phyloP scores from a whole-genome alignment of 2,329 filamentous ascomycete genomes.

The Sclerotinia sclerotiorum region DNA sequence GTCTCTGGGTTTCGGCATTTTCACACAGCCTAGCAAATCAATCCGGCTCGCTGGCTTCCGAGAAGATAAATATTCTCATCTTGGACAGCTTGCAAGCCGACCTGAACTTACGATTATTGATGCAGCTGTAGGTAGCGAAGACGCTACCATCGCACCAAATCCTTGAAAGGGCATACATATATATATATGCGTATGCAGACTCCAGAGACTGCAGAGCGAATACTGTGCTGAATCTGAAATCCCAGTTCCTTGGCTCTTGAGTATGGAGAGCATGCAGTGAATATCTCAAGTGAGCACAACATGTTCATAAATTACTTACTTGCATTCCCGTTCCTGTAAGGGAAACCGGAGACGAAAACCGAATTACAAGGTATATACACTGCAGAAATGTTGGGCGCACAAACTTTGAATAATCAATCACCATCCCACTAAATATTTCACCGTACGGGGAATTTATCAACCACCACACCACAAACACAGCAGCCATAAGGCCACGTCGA shows the following conservation, averaged over 20 bases:
- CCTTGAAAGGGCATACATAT: neutral
- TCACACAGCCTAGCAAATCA: neutral
- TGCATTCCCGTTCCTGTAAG: neutral
- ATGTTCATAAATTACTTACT: neutral
- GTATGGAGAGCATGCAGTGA: neutral
- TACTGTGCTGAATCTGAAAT: conserved; percentile 8
- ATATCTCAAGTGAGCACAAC: neutral
- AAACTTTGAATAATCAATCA: neutral
- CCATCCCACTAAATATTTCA: neutral
- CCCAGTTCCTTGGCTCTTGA: conserved; percentile 9
- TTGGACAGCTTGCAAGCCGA: neutral
- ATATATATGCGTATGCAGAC: no score
- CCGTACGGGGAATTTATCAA: neutral
- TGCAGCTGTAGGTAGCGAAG: neutral
- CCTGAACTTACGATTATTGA: neutral
- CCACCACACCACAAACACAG: neutral
- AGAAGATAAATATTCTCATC: neutral
- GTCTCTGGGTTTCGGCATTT: no score
- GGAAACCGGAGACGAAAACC: neutral
- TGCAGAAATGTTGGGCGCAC: neutral
- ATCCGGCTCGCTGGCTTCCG: neutral
- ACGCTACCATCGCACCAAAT: neutral
- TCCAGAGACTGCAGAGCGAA: neutral
- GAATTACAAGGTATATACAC: neutral
- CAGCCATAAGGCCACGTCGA: neutral